Base-by-base conservation (phyloP, 495 filamentous ascomycete genomes). In the Aspergillus bridgeri region DNA sequence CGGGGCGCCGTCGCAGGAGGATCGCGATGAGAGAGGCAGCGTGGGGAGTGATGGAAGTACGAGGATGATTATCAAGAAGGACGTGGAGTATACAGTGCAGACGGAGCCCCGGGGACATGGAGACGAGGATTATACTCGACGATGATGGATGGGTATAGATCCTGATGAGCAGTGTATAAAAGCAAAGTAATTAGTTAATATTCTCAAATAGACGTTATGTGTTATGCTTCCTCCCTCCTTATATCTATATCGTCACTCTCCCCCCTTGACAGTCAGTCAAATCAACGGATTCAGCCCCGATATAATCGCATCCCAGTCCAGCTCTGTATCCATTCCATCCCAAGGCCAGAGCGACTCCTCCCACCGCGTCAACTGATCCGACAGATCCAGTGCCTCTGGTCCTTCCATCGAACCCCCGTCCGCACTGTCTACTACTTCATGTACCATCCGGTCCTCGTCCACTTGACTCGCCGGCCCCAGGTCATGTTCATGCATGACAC, bases 31-130 rank as follows among this genome's bases (percentile, higher is more conserved):
- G 58, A 48, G 61, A 46, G 56, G 65, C 33, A 65, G 66, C 33
- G 25, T 68, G 33, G 63, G 64, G 38, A 72, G 71, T 49, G 57
- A 67, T 47, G 67, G 65, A 20, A 69, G 67, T 50, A 67, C 64
- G 54, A 60, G 61, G 53, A 72, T 72, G 71, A 72, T 74, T 49
- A 74, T 74, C 53, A 60, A 60, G 24, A 70, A 71, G 53, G 67
- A 74, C 54, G 63, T 67, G 6, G 63, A 67, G 49, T 72, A 69
- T 60, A 62, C 54, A 33, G 69, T 74, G 15, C 61, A 68, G 33
- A 38, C 33, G 33, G 33, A 38, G 9, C 33, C 33, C 11, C 13
- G 33, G 33, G 9, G 33, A 13, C 11, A 15, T 1, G 33, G 5
- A 3, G 33, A 38, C 5, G 33, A 15, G 7, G 33, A 13, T 13